phyloP scores from a whole-genome alignment of 2,329 filamentous ascomycete species.

The Hymenoscyphus scutula region DNA sequence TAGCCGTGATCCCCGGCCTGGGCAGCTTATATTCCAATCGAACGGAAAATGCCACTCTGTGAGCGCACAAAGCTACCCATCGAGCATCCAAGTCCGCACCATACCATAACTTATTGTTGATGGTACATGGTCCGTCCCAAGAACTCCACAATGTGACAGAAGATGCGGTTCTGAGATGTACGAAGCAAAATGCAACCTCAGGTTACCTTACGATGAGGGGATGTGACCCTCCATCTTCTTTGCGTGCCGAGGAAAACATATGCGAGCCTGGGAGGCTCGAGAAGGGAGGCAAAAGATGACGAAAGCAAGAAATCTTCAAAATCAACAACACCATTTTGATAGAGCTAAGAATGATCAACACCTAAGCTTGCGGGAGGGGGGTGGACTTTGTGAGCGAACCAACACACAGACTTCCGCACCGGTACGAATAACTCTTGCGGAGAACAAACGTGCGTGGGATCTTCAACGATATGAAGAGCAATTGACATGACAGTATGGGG shows the following conservation, averaged over 20 bases:
- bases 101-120: background rate
- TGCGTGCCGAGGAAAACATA: background rate
- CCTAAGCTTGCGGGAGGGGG: background rate
- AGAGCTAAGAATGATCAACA: background rate
- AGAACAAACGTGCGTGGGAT: constrained; percentile 2
- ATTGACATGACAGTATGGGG: background rate
- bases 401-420: background rate
- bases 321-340: background rate
- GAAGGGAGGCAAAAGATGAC: background rate
- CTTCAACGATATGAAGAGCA: background rate
- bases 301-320: background rate
- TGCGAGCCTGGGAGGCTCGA: background rate
- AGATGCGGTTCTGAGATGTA: background rate
- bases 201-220: too few relatives aligned
- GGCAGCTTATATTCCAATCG: background rate
- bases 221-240: background rate
- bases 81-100: background rate
- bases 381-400: background rate
- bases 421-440: background rate
- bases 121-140: background rate
- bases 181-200: background rate
- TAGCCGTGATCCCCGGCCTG: background rate
- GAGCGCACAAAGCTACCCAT: background rate
- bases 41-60: background rate
- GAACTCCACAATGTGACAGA: background rate